Conservation (phyloP, 2,329 filamentous ascomycete genomes). For the Torrubiella hemipterigena region DNA sequence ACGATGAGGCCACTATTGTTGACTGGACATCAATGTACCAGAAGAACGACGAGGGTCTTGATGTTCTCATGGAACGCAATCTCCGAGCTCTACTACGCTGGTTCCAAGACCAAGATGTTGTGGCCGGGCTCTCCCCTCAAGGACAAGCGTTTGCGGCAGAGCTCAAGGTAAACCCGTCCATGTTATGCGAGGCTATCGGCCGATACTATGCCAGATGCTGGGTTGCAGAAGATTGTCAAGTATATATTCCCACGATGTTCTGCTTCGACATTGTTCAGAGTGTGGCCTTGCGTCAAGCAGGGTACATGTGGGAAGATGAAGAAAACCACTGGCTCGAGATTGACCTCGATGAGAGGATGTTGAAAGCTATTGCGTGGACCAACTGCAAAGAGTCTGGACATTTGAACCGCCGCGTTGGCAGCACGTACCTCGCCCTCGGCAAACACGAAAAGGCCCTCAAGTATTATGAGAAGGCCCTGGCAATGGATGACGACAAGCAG, state of each 20-base stretch:
- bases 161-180: slow-evolving; percentile 13
- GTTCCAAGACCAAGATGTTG: slow-evolving; percentile 13
- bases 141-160: slow-evolving; percentile 18
- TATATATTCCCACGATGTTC: slow-evolving; percentile 26
- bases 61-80: slow-evolving; percentile 26
- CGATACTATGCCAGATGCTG: slow-evolving; percentile 25
- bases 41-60: slow-evolving; percentile 27
- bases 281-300: slow-evolving; percentile 25
- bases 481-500: slow-evolving; percentile 23
- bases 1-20: slow-evolving; percentile 20
- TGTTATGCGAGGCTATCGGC: slow-evolving; percentile 24
- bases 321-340: slow-evolving; percentile 23
- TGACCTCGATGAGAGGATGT: slow-evolving; percentile 19
- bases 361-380: slow-evolving; percentile 24
- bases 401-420: slow-evolving; percentile 26
- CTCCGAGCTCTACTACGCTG: slow-evolving; percentile 19
- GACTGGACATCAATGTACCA: slow-evolving; percentile 28
- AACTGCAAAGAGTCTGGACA: slow-evolving; percentile 20
- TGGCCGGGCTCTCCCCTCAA: slow-evolving; percentile 1
- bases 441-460: slow-evolving; percentile 21
- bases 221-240: slow-evolving; percentile 20
- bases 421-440: slow-evolving; percentile 24
- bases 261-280: slow-evolving; percentile 31
- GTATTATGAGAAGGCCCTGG: slow-evolving; percentile 23
- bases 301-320: slow-evolving; percentile 22